These are phyloP conservation scores for Claviceps digitariae DNA, from an alignment of 2,329 filamentous ascomycete species.

Conservation along the genomic window DNA sequence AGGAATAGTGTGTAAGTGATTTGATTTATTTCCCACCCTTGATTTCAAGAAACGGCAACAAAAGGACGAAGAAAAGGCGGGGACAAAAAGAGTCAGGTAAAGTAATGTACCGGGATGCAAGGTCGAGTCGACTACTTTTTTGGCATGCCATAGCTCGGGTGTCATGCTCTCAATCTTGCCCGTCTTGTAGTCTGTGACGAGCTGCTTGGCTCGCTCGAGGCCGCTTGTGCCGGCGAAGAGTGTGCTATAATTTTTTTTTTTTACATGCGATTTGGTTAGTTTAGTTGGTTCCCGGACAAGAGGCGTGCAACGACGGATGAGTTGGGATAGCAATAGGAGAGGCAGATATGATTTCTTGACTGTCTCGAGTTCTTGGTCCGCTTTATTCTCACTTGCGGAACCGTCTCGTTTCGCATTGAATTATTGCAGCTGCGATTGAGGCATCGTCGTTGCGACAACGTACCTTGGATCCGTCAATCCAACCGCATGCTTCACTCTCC, in stretches of 20 bases:
- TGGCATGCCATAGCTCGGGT: conserved; percentile 82
- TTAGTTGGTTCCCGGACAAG: neutral
- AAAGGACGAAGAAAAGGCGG: neutral
- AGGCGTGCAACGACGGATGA: neutral
- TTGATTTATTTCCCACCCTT: too few species aligned
- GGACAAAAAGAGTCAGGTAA: neutral
- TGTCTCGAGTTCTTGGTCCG: neutral
- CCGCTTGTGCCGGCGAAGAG: conserved; percentile 66
- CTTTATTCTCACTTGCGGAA: neutral
- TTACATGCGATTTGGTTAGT: neutral
- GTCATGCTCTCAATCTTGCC: conserved; percentile 71
- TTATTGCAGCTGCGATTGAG: neutral
- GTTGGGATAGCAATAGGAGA: neutral
- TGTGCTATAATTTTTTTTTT: conserved; percentile 42
- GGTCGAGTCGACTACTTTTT: conserved; percentile 95
- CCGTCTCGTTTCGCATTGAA: neutral
- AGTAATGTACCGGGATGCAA: conserved; percentile 65
- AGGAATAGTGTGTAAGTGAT: neutral
- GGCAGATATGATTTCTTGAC: neutral
- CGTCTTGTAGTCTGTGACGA: conserved; percentile 76
- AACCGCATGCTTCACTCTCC: conserved; percentile 77
- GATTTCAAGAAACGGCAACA: neutral
- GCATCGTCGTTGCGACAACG: conserved; percentile 23
- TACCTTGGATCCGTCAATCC: conserved; percentile 92
- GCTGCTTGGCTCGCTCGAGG: conserved; percentile 71